phyloP scores from a whole-genome alignment of 2,329 filamentous ascomycete species.

The Cercospora canescens region DNA sequence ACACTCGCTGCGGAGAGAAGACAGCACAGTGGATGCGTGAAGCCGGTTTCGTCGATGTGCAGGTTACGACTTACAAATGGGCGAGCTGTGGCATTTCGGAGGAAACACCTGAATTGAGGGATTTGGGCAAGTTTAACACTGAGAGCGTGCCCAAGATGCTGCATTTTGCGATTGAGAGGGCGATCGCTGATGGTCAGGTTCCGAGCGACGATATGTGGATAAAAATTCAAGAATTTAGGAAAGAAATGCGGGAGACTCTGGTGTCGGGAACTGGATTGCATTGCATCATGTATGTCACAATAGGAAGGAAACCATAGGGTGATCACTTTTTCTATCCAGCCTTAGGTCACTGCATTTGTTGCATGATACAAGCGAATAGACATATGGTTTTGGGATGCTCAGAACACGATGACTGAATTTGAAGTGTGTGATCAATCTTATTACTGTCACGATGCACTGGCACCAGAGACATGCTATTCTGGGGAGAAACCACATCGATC shows the following conservation, averaged over 20 bases:
- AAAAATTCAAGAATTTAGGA: constrained; percentile 10
- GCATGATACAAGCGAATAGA: not conserved
- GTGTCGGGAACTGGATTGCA: constrained; percentile 1
- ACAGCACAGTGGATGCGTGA: not conserved
- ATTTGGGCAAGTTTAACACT: constrained; percentile 13
- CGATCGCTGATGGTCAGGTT: not conserved
- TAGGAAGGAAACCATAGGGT: constrained; percentile 16
- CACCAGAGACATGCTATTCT: not conserved
- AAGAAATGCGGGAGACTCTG: constrained; percentile 14
- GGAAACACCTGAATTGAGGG: constrained; percentile 11
- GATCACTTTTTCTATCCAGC: not conserved
- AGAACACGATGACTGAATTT: not conserved
- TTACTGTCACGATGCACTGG: not conserved
- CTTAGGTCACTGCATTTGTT: not conserved
- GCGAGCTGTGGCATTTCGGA: constrained; percentile 13
- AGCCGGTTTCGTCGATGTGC: constrained; percentile 11
- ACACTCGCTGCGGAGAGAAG: not conserved
- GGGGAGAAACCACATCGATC: not conserved
- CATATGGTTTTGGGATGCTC: not conserved
- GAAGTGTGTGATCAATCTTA: not conserved
- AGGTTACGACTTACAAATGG: constrained; percentile 1
- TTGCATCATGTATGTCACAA: constrained; percentile 15
- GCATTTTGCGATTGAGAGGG: constrained; percentile 16
- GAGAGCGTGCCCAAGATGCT: constrained; percentile 14
- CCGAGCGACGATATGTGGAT: not conserved